Evolutionary conservation across 1,284 basidiomycete species (phyloP).

Genomic region (Cerioporus squamosus): DNA sequence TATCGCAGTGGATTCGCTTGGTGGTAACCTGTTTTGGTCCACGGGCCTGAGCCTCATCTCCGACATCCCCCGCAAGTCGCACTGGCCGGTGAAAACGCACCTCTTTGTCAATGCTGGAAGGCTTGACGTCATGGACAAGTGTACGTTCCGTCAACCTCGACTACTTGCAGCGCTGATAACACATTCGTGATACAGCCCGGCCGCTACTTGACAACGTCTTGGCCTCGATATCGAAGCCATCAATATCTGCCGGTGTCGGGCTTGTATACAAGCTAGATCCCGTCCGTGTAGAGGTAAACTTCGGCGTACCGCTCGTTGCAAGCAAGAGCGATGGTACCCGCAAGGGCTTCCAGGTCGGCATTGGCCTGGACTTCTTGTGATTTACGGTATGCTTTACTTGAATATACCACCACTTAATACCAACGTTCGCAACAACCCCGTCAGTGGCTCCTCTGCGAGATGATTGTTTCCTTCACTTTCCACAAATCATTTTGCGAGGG

Average conservation of each 20-base stretch:
- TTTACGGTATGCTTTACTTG: constrained; percentile 14
- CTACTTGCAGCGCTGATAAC: constrained; percentile 13
- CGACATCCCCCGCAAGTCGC: constrained; percentile 75
- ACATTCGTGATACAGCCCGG: constrained; percentile 34
- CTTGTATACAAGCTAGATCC: constrained; percentile 91
- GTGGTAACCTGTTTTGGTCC: constrained; percentile 90
- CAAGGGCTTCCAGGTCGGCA: constrained; percentile 89
- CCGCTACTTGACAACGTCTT: constrained; percentile 45
- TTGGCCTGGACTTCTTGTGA: constrained; percentile 87
- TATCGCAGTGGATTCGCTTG: constrained; percentile 73
- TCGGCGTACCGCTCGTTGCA: constrained; percentile 86
- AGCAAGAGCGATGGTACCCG: constrained; percentile 77
- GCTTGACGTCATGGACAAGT: constrained; percentile 66
- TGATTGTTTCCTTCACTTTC: not conserved
- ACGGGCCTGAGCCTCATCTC: constrained; percentile 82
- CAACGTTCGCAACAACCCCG: not conserved
- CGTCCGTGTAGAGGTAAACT: constrained; percentile 88
- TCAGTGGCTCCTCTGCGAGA: not conserved
- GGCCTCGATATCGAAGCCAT: constrained; percentile 50
- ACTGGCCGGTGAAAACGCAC: constrained; percentile 93
- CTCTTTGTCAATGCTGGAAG: constrained; percentile 87
- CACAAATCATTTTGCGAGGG: too few relatives aligned
- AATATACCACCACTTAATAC: constrained; percentile 17
- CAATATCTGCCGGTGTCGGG: constrained; percentile 85
- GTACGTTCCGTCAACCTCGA: constrained; percentile 44